Conservation (phyloP, 2,329 filamentous ascomycete genomes). For the Ophiognomonia clavigignenti-juglandacearum region DNA sequence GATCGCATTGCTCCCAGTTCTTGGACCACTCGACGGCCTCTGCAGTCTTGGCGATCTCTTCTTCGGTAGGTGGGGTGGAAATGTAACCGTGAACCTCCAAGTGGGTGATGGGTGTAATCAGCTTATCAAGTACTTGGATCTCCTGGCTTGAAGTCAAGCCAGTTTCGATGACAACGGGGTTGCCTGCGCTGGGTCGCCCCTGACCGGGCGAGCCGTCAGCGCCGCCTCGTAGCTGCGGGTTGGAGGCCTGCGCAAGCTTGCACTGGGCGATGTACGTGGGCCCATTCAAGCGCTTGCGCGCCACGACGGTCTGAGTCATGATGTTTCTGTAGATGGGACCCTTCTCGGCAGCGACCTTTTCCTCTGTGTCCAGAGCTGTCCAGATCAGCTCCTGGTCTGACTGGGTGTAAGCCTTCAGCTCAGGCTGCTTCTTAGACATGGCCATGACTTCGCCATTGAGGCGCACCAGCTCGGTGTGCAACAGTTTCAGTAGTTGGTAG, state of each 20-base stretch:
- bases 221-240: slow-evolving; percentile 37
- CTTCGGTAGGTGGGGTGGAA: slow-evolving; percentile 56
- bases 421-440: slow-evolving; percentile 42
- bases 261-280: slow-evolving; percentile 62
- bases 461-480: slow-evolving; percentile 62
- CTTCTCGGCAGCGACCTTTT: slow-evolving; percentile 64
- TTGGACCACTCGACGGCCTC: slow-evolving; percentile 61
- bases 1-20: slow-evolving; percentile 85
- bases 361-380: slow-evolving; percentile 71
- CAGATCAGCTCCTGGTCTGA: slow-evolving; percentile 64
- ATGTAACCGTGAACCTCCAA: slow-evolving; percentile 75
- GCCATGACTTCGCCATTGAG: slow-evolving; percentile 61
- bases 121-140: slow-evolving; percentile 53
- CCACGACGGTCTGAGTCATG: slow-evolving; percentile 74
- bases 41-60: slow-evolving; percentile 62
- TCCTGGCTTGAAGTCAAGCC: slow-evolving; percentile 67
- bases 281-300: slow-evolving; percentile 68
- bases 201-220: slow-evolving; percentile 26
- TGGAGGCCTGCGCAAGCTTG: no score
- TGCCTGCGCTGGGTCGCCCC: slow-evolving; percentile 28
- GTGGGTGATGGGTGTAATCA: slow-evolving; percentile 59
- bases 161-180: slow-evolving; percentile 57
- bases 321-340: slow-evolving; percentile 73
- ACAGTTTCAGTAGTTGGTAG: slow-evolving; percentile 52
- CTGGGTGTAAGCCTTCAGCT: slow-evolving; percentile 46